Evolutionary conservation across 495 filamentous ascomycete genomes (phyloP).

Genomic region (Neurospora sp.): DNA sequence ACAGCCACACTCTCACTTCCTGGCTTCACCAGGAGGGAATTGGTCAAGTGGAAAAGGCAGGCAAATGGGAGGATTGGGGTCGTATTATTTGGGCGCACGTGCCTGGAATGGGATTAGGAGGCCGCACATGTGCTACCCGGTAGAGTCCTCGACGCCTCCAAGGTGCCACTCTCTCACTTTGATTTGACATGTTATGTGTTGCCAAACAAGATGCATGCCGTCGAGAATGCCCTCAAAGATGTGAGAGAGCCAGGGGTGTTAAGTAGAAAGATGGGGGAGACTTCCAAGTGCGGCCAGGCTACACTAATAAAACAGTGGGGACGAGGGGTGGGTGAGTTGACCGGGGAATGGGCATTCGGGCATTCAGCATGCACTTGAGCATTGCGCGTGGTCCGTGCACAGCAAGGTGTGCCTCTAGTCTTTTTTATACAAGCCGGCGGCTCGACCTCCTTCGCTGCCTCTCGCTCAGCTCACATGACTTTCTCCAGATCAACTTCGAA

Average conservation of each 20-base stretch:
- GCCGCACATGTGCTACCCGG: background rate
- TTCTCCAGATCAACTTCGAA: constrained; percentile 19
- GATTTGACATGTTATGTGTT: background rate
- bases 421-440: constrained; percentile 9
- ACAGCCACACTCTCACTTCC: background rate
- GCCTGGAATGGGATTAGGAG: background rate
- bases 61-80: background rate
- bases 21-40: background rate
- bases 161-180: background rate
- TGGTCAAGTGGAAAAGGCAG: background rate
- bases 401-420: constrained; percentile 1
- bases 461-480: constrained; percentile 25
- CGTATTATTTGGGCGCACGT: background rate
- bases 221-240: background rate
- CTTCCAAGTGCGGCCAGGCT: background rate
- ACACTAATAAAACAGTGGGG: background rate
- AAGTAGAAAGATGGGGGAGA: background rate
- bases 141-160: background rate
- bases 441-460: constrained; percentile 1
- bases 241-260: background rate
- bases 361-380: background rate
- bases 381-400: constrained; percentile 15
- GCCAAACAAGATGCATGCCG: background rate
- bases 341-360: background rate
- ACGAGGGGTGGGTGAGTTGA: background rate